Evolutionary conservation across 768 basidiomycete species (phyloP).

Genomic region (Butyriboletus loyo): DNA sequence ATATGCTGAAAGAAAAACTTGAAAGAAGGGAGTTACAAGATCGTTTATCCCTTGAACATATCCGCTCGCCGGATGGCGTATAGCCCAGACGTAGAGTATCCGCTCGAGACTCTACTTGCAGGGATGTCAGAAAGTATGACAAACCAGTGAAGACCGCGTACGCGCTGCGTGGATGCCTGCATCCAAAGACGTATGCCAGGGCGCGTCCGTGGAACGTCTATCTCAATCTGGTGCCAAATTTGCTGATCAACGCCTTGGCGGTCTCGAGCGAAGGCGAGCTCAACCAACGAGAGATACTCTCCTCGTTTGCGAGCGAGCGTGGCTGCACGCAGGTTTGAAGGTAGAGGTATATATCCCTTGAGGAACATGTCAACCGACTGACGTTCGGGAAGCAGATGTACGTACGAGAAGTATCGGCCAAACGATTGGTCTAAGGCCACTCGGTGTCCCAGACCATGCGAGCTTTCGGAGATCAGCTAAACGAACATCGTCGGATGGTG

Average conservation of each 20-base stretch:
- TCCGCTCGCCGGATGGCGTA: slow-evolving; percentile 95
- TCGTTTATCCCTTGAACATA: slow-evolving; percentile 99
- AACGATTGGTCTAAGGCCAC: slow-evolving; percentile 81
- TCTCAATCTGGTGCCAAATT: slow-evolving; percentile 99
- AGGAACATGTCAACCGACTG: slow-evolving; percentile 3
- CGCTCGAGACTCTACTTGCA: slow-evolving; percentile 78
- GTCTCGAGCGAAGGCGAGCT: slow-evolving; percentile 85
- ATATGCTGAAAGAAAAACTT: slow-evolving; percentile 94
- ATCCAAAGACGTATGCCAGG: slow-evolving; percentile 93
- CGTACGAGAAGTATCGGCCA: slow-evolving; percentile 93
- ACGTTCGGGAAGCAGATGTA: slow-evolving; percentile 10
- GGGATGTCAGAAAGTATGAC: slow-evolving; percentile 16
- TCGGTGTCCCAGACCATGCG: slow-evolving; percentile 92
- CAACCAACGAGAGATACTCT: slow-evolving; percentile 88
- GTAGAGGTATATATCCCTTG: slow-evolving; percentile 91
- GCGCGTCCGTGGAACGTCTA: slow-evolving; percentile 93
- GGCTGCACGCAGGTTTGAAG: slow-evolving; percentile 65
- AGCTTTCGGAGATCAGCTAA: slow-evolving; percentile 83
- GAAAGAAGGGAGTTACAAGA: slow-evolving; percentile 95
- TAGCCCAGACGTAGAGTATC: slow-evolving; percentile 98
- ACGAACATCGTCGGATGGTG: slow-evolving; percentile 3
- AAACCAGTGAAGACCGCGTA: slow-evolving; percentile 35
- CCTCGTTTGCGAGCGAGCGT: slow-evolving; percentile 87
- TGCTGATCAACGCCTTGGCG: slow-evolving; percentile 86
- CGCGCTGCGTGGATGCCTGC: slow-evolving; percentile 84